Evolutionary conservation across 176 grass and related monocot genomes (phyloP), one percentile per base, ranked within the genome.

Genomic region (Triticum turgidum): DNA sequence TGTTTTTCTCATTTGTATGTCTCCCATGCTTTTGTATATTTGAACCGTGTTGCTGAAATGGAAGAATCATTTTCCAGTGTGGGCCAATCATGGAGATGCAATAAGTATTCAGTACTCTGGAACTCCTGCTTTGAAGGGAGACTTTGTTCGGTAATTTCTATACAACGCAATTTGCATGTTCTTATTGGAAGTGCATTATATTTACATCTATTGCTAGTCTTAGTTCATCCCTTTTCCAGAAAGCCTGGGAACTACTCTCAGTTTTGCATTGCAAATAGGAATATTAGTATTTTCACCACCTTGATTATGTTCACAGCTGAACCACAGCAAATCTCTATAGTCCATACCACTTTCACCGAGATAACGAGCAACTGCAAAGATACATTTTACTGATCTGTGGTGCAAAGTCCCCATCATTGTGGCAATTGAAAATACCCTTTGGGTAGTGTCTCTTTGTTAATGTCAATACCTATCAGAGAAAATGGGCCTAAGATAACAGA

Each of bases 31-130:
- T 76, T 35, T 59, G 13, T 47, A 51, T 41, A 42, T 81, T 65
- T 87, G 45, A 77, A 38, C 29, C 5, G 78, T 78, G 64, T 73
- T 85, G 25, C 65, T 86, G 63, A 33, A 78, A n/a, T 76, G n/a
- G 76, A 77, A 71, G 18, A 62, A 69, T 88, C 18, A 15, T 73
- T 74, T 90, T 88, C 86, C 79, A 99, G 97, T 99, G 89, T 99
- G 97, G 94, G 97, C 94, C 42, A 96, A 93, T 82, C 97, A 99
- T 91, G 97, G 97, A 86, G 97, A 99, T 94, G 92, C 91, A 82
- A 93, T 99, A 90, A 99, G 94, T 83, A 96, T 92, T 84, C 97
- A 96, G 89, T 99, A 99, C 85, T 99, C 97, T 30, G 97, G 97
- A 73, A 99, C 97, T 91, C 90, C 92, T 59, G 97, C 97, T 41